A percentile compares a stretch with the other conserved stretches of the same genome.
Evolutionary conservation across 2,329 filamentous ascomycete species (phyloP).

Genomic region (Xylaria multiplex): DNA sequence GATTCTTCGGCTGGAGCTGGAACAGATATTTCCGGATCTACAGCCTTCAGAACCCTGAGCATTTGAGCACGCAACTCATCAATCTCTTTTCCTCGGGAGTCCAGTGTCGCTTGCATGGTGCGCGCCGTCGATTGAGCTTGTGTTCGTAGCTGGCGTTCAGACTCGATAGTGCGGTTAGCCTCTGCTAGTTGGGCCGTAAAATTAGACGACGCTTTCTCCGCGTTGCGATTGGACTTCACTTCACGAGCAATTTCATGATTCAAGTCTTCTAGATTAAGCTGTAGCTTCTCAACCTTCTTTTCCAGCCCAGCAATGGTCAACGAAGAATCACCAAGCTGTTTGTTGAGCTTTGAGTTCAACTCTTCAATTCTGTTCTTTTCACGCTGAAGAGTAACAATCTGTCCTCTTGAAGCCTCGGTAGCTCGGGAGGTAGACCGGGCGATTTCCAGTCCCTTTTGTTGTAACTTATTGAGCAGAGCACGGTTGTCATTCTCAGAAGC

Average conservation of each 20-base stretch:
- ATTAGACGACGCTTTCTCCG: conserved; percentile 86
- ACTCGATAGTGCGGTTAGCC: conserved; percentile 87
- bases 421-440: conserved; percentile 88
- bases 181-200: conserved; percentile 87
- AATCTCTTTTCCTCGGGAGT: conserved; percentile 82
- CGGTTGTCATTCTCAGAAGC: conserved; percentile 98
- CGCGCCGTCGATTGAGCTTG: conserved; percentile 89
- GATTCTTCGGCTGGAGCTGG: conserved; percentile 67
- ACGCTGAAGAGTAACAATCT: conserved; percentile 78
- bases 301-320: conserved; percentile 84
- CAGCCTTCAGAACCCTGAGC: conserved; percentile 83
- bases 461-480: conserved; percentile 93
- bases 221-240: conserved; percentile 87
- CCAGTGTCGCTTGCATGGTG: conserved; percentile 80
- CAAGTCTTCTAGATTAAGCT: conserved; percentile 87
- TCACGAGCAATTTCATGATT: conserved; percentile 92
- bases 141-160: conserved; percentile 83
- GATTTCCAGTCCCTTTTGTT: conserved; percentile 97
- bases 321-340: conserved; percentile 87
- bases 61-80: conserved; percentile 82
- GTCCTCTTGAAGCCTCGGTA: conserved; percentile 81
- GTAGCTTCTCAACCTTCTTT: conserved; percentile 93
- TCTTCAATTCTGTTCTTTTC: conserved; percentile 88
- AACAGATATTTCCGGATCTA: conserved; percentile 78
- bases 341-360: conserved; percentile 80